Evolutionary conservation across 768 basidiomycete species (phyloP).

Genomic region (Hydnum rufescens): DNA sequence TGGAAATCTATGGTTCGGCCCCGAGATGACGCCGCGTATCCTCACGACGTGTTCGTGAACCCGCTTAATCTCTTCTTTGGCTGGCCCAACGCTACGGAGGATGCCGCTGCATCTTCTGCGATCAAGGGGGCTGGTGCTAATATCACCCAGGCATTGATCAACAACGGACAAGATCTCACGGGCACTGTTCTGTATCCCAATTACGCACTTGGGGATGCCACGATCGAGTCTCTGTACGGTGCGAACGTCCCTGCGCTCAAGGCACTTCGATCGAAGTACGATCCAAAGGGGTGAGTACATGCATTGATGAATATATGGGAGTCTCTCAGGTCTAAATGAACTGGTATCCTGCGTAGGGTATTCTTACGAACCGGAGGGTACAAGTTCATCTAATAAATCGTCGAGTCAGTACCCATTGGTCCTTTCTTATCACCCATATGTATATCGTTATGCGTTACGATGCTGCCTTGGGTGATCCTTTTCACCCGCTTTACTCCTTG

Average conservation of each 20-base stretch:
- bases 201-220: background rate
- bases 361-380: too few relatives aligned
- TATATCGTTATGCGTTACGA: too few relatives aligned
- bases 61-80: background rate
- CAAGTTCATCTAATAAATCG: too few relatives aligned
- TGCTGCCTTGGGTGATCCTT: too few relatives aligned
- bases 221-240: background rate
- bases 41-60: background rate
- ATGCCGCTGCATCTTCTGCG: background rate
- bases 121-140: too few relatives aligned
- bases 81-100: background rate
- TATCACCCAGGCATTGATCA: conserved; percentile 15
- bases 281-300: too few relatives aligned
- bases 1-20: background rate
- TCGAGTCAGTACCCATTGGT: too few relatives aligned
- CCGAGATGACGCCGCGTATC: background rate
- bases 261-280: background rate
- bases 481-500: too few relatives aligned
- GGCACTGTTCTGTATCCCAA: background rate
- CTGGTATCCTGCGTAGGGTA: too few relatives aligned
- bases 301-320: too few relatives aligned
- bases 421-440: too few relatives aligned
- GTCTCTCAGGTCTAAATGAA: too few relatives aligned
- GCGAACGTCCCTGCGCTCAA: background rate
- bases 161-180: conserved; percentile 11